Evolutionary conservation across 345 rosid genomes (phyloP).

Genomic region (Heritiera littoralis): DNA sequence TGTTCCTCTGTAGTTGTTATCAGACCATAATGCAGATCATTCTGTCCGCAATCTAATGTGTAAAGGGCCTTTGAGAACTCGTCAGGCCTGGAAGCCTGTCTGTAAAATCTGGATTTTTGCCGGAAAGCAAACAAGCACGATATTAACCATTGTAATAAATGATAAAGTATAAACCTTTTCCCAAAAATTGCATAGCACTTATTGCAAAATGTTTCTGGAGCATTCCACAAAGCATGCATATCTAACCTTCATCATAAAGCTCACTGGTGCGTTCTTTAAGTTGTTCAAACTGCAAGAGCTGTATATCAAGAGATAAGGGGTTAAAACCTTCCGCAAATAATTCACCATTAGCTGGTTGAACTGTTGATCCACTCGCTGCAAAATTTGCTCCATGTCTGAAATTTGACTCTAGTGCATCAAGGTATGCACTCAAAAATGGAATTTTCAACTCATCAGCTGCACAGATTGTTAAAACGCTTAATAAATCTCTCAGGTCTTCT

Average conservation of each 20-base stretch:
- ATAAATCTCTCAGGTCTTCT: neutral
- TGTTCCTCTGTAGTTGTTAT: neutral
- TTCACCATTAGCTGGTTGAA: constrained; percentile 11
- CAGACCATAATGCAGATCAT: constrained; percentile 15
- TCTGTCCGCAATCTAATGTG: constrained; percentile 15
- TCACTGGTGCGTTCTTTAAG: constrained; percentile 27
- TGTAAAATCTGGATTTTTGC: neutral
- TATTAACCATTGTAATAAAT: neutral
- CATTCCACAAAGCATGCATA: neutral
- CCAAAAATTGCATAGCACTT: neutral
- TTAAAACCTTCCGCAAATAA: constrained; percentile 22
- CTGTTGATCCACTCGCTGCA: constrained; percentile 29
- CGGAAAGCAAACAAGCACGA: neutral
- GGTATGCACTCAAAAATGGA: constrained; percentile 30
- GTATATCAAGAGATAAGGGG: constrained; percentile 29
- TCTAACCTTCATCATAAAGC: constrained; percentile 29
- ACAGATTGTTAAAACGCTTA: neutral
- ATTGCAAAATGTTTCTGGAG: neutral
- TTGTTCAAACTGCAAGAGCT: constrained; percentile 31
- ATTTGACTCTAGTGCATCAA: constrained; percentile 32
- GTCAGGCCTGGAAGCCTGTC: constrained; percentile 19
- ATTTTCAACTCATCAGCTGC: constrained; percentile 34
- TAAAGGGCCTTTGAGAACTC: constrained; percentile 26
- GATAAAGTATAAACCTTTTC: neutral
- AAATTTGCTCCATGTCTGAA: constrained; percentile 36